Percentiles rank a stretch among this genome's conserved stretches.
Evolutionary conservation across 352 stramenopile species (phyloP).

Genomic region (Globisporangium megalacanthum): DNA sequence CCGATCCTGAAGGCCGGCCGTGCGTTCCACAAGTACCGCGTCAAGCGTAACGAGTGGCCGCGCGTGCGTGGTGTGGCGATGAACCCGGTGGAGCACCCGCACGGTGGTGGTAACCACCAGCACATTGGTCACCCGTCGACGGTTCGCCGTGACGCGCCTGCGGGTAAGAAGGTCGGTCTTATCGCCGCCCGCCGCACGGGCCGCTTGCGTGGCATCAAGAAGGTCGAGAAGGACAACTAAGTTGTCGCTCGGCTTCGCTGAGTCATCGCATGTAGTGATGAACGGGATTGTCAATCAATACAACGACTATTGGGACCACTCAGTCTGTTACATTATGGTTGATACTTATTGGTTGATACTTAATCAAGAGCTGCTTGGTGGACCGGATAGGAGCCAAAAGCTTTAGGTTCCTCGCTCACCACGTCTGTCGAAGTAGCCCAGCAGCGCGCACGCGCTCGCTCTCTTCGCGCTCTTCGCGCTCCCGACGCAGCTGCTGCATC

Average conservation of each 20-base stretch:
- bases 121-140: conserved; percentile 99
- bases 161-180: conserved; percentile 99
- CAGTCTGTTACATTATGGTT: conserved; percentile 10
- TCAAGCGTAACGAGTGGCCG: conserved; percentile 99
- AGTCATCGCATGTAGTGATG: conserved; percentile 7
- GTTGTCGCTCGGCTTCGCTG: conserved; percentile 13
- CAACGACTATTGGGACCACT: conserved; percentile 19
- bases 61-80: conserved; percentile 99
- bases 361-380: background rate
- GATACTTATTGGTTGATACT: background rate
- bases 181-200: conserved; percentile 97
- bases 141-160: conserved; percentile 89
- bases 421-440: conserved; percentile 20
- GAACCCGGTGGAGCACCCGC: conserved; percentile 99
- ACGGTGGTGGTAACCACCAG: conserved; percentile 99
- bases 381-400: background rate
- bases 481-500: conserved; percentile 32
- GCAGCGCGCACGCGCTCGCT: conserved; percentile 25
- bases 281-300: conserved; percentile 46
- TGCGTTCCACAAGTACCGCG: conserved; percentile 20
- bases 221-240: conserved; percentile 92
- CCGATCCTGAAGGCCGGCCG: conserved; percentile 86
- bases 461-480: conserved; percentile 32
- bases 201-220: conserved; percentile 97
- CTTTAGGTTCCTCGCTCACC: background rate